Evolutionary conservation across 75 land plant species (phyloP), one percentile per base, ranked within the genome.

Genomic region (Larix kaempferi): DNA sequence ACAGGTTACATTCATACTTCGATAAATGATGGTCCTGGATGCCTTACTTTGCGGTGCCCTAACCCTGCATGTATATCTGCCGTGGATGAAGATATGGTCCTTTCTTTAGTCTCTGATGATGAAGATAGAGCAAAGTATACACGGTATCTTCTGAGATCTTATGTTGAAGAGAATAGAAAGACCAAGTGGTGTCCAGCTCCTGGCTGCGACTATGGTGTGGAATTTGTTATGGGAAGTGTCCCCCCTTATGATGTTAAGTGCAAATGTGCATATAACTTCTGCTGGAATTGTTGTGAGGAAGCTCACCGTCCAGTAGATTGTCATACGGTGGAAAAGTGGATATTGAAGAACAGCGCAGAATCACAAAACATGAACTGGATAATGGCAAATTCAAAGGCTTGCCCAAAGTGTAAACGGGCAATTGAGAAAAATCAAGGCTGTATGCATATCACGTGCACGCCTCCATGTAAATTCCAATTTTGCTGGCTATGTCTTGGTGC

Each of bases 171-270:
- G 49, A 90, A 86, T 26, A 78, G 78, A 72, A 33, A 96, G 97
- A 90, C 89, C 23, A 97, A 97, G 78, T 96, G 99, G 99, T 96
- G 99, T 78, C 99, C 99, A 44, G 99, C 95, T 22, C 99, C 99
- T 56, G 98, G 93, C 23, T 96, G 99, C 83, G 98, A 92, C 15
- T 91, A 74, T 85, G 99, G 93, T 57, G 93, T 94, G 25, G 95
- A 89, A 52, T 94, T 87, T 82, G 82, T 78, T 33, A 80, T 78
- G 65, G 99, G 93, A 15, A 78, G 88, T 83, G 92, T 85, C 16
- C 82, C 74, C 16, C 82, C 74, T 77, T 94, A 85, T 80, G 99
- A 97, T 82, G 83, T 97, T 15, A 66, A 78, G 39, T 97, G 99
- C 87, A 84, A 82, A 23, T 97, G 99, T 73, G 80, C 87, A 33